phyloP scores from a whole-genome alignment of 2,329 filamentous ascomycete species.

The Lecanoromycetidae sp. region DNA sequence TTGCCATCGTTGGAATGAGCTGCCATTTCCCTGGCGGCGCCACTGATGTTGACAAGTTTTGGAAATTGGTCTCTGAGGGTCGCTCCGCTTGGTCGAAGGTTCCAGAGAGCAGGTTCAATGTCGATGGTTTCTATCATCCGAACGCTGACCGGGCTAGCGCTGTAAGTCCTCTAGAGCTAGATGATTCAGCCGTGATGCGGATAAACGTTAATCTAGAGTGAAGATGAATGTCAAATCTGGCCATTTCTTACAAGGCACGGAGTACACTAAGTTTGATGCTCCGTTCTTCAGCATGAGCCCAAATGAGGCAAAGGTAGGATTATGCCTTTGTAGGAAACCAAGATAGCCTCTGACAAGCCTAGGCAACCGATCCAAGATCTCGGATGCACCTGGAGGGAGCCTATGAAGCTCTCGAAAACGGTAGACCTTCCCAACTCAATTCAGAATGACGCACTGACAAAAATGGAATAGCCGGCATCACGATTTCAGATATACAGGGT shows the following conservation, averaged over 20 bases:
- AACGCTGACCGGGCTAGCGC: slow-evolving; percentile 13
- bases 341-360: not conserved
- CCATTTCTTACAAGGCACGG: slow-evolving; percentile 22
- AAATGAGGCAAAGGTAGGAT: slow-evolving; percentile 20
- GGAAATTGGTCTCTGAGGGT: slow-evolving; percentile 22
- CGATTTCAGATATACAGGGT: slow-evolving; percentile 22
- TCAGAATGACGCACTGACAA: not conserved
- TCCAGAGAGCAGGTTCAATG: slow-evolving; percentile 8
- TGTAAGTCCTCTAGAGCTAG: not conserved
- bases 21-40: slow-evolving; percentile 25
- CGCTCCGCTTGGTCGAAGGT: slow-evolving; percentile 11
- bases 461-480: slow-evolving; percentile 4
- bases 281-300: slow-evolving; percentile 27
- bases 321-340: not conserved
- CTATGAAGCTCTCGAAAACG: slow-evolving; percentile 23
- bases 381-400: slow-evolving; percentile 22
- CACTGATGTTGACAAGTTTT: slow-evolving; percentile 20
- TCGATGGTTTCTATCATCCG: slow-evolving; percentile 17
- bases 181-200: too few relatives aligned
- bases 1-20: slow-evolving; percentile 32
- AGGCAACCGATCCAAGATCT: slow-evolving; percentile 23
- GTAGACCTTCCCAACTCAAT: not conserved
- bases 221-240: slow-evolving; percentile 1
- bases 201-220: not conserved
- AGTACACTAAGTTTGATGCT: slow-evolving; percentile 25